A percentile compares a stretch with the other conserved stretches of the same genome.
phyloP scores from a whole-genome alignment of 1,284 basidiomycete genomes.

The Ceratobasidium sp. region DNA sequence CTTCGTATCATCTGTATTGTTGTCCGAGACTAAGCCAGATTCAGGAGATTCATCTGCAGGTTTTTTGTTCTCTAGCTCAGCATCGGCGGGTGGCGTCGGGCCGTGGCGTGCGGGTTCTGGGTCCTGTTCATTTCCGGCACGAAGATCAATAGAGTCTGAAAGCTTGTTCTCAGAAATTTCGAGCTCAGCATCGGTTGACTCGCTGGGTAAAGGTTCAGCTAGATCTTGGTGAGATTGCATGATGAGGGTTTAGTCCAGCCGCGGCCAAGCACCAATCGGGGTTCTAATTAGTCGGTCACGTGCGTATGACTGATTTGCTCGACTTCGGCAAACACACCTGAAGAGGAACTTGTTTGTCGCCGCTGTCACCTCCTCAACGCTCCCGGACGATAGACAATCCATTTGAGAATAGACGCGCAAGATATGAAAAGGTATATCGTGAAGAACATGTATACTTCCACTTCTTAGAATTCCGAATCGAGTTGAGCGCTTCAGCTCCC shows the following conservation, averaged over 20 bases:
- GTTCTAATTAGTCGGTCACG: conserved; percentile 10
- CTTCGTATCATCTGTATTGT: not conserved
- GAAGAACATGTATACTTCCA: too few species aligned
- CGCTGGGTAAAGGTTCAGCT: not conserved
- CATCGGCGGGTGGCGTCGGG: not conserved
- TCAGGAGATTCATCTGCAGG: not conserved
- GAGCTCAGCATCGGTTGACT: not conserved
- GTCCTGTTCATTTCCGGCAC: not conserved
- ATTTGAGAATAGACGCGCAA: too few species aligned
- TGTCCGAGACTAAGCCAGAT: not conserved
- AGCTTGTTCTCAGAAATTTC: not conserved
- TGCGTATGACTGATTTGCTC: not conserved
- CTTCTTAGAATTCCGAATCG: not conserved
- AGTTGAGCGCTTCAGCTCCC: not conserved
- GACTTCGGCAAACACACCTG: not conserved
- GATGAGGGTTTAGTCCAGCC: not conserved
- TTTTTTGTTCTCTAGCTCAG: not conserved
- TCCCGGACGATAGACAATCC: not conserved
- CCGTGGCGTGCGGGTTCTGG: not conserved
- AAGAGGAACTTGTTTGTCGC: not conserved
- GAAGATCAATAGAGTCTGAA: not conserved
- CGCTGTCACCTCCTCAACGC: too few species aligned
- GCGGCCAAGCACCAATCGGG: not conserved
- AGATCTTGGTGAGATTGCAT: not conserved
- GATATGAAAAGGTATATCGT: too few species aligned